Base-by-base conservation (phyloP, 306 rosid genomes). In the Quercus engelmannii region DNA sequence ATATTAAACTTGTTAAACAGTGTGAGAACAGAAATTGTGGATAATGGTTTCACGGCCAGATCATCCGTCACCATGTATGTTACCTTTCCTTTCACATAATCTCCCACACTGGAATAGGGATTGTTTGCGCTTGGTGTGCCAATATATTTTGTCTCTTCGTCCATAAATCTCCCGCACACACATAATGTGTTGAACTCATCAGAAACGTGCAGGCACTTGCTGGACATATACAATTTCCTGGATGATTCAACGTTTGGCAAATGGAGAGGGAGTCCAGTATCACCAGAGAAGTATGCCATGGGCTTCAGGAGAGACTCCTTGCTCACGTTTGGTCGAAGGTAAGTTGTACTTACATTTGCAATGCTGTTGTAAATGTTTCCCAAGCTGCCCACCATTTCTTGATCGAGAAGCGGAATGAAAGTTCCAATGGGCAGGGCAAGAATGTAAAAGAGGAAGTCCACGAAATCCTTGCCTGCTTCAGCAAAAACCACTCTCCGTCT, bases 1-100 rank as follows among this genome's bases (percentile, higher is more conserved):
- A 82, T 69, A 31, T 75, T 74, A 7, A 80, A 59, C 75, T 30
- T 28, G 12, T 71, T 84, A 0, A 87, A 63, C 49, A 79, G 2
- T 0, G 83, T 1, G 9, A 78, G 25, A 4, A 63, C 9, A 0
- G 83, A 73, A 1, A 70, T 57, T 6, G 81, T 69, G 1, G 88
- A 84, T 70, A 77, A 57, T 0, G 91, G 87, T 28, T 64, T 74
- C 26, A 85, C 87, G 5, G 17, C 84, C 10, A 87, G 55, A 33
- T 87, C 68, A 74, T 87, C 88, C 80, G 69, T 78, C 6, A 87
- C 76, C 86, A 87, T 81, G 63, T 81, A 87, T 0, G 82, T 83
- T 0, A 75, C 85, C 7, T 35, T 2, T 5, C 69, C 87, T 59
- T 54, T 81, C 67, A 86, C 85, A 41, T 28, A 86, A 4, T 83